phyloP scores from a whole-genome alignment of 2,329 filamentous ascomycete species.

The Dryadomyces sulphureus region DNA sequence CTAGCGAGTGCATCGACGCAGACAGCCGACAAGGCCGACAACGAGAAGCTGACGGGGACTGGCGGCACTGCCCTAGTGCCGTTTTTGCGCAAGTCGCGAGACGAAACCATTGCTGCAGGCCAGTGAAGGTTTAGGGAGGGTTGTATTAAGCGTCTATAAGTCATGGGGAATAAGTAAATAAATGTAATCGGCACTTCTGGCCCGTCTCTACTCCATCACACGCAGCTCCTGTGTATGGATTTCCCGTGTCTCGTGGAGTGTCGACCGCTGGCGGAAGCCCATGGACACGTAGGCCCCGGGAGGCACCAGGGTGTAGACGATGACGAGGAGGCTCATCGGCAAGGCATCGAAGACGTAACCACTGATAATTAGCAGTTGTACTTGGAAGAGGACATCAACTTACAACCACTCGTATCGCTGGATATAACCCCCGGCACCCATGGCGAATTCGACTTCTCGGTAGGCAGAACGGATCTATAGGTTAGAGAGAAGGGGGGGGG shows the following conservation, averaged over 20 bases:
- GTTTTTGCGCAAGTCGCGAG: constrained; percentile 74
- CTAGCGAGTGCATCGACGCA: constrained; percentile 27
- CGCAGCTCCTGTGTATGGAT: too few species aligned
- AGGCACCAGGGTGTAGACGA: constrained; percentile 15
- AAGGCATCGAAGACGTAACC: constrained; percentile 18
- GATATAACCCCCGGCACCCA: constrained; percentile 13
- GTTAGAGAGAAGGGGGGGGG: too few species aligned
- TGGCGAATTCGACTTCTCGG: constrained; percentile 17
- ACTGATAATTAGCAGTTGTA: background rate
- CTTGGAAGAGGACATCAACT: constrained; percentile 6
- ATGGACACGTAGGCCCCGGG: constrained; percentile 19
- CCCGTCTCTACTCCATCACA: too few species aligned
- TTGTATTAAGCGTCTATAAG: too few species aligned
- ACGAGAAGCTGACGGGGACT: constrained; percentile 52
- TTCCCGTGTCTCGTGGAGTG: too few species aligned
- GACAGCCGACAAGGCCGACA: background rate
- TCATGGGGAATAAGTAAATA: too few species aligned
- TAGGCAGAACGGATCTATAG: constrained; percentile 18
- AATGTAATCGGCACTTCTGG: too few species aligned
- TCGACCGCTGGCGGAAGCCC: constrained; percentile 15
- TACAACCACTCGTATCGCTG: constrained; percentile 17
- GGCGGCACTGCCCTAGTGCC: constrained; percentile 78
- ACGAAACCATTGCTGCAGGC: constrained; percentile 46
- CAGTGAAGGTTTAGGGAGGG: too few species aligned
- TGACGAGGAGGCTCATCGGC: constrained; percentile 15